Evolutionary conservation across 768 basidiomycete genomes (phyloP), one percentile per base, ranked within the genome.

Genomic region (Wakefieldia striispora): DNA sequence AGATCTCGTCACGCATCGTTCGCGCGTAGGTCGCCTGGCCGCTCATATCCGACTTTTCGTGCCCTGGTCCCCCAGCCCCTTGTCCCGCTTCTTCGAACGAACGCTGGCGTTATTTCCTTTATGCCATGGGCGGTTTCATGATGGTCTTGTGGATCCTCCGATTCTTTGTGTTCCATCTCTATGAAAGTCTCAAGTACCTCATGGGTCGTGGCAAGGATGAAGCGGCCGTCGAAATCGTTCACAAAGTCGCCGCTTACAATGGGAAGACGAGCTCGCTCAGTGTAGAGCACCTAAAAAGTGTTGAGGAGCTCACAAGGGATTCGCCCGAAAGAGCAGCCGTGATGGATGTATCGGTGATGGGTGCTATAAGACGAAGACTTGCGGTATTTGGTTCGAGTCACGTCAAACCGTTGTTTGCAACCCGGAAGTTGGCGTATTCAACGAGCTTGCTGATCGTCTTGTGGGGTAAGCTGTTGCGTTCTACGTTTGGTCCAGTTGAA

Each of bases 101-200:
- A 66, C 86, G 87, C 17, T 90, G 88, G 88, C 75, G 88, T 20
- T 88, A 88, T 63, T 82, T 87, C 61, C 70, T 87, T n/a, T 86
- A 77, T 60, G 67, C 79, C 12, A 82, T 89, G 79, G 86, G 87
- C 7, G 86, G 82, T 0, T 60, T 88, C 31, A 87, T 86, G 70
- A 69, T 89, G 48, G 16, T 83, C 35, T 70, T 86, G 38, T 87
- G 79, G 73, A 54, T 71, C 11, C 62, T 85, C 21, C 83, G 84
- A 20, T 83, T 84, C 70, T 79, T 84, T 66, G 62, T 80, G 36
- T 89, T 91, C 72, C 68, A 75, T 41, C 73, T 89, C 8, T 72
- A 81, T 48, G 86, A 89, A 63, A 82, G 81, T 51, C 88, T 86
- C 1, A 83, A 85, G 53, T 89, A 78, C 61, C 77, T 86, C 37